These are phyloP conservation scores for Cicer chorassanicum DNA, from an alignment of 306 rosid species.

Conservation along the genomic window DNA sequence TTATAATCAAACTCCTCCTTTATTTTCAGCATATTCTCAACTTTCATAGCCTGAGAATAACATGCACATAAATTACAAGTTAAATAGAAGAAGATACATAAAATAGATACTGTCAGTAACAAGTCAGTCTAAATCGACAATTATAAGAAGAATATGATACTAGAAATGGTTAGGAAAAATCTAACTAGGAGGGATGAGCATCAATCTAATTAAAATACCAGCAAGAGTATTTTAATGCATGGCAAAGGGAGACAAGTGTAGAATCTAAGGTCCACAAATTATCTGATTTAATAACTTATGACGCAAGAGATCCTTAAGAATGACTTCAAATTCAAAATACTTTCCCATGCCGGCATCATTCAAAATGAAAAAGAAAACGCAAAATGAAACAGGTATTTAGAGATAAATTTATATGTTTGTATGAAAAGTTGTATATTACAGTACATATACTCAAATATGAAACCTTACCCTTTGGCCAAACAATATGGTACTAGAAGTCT, in stretches of 20 bases:
- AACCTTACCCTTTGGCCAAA: slow-evolving; percentile 95
- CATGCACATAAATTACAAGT: slow-evolving; percentile 34
- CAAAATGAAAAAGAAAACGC: slow-evolving; percentile 25
- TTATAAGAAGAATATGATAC: slow-evolving; percentile 6
- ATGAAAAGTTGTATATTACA: slow-evolving; percentile 22
- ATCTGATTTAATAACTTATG: slow-evolving; percentile 8
- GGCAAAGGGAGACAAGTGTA: neutral
- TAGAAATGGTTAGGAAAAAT: slow-evolving; percentile 15
- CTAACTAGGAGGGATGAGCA: slow-evolving; percentile 5
- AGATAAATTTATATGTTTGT: slow-evolving; percentile 17
- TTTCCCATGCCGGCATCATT: slow-evolving; percentile 13
- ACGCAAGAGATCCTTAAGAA: slow-evolving; percentile 7
- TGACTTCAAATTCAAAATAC: slow-evolving; percentile 32
- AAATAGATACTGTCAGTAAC: slow-evolving; percentile 10
- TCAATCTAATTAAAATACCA: slow-evolving; percentile 30
- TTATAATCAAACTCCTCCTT: slow-evolving; percentile 99
- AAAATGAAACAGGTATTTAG: slow-evolving; percentile 16
- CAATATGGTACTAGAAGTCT: slow-evolving; percentile 90
- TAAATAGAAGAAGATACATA: neutral
- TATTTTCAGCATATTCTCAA: slow-evolving; percentile 93
- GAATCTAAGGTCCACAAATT: neutral
- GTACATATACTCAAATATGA: slow-evolving; percentile 36
- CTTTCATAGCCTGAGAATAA: slow-evolving; percentile 86
- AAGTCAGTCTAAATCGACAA: slow-evolving; percentile 22
- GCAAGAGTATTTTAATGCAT: slow-evolving; percentile 19